Conservation (phyloP, 495 filamentous ascomycete genomes). For the Aspergillus campestris region DNA sequence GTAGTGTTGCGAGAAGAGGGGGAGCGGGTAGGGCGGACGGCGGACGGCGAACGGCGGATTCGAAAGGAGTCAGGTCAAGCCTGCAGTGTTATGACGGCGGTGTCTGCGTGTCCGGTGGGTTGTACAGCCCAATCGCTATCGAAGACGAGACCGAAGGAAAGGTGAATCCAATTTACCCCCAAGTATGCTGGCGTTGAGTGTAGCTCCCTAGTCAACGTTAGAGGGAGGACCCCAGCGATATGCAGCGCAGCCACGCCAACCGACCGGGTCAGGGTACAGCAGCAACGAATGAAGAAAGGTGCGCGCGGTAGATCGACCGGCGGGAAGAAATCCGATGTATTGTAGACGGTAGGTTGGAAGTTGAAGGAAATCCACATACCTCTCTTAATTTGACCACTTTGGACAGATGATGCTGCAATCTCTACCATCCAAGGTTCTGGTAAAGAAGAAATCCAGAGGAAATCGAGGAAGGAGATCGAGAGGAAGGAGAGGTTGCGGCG, state of each 20-base stretch:
- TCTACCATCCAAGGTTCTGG: not conserved
- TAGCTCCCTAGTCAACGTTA: not conserved
- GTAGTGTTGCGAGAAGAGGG: too few relatives aligned
- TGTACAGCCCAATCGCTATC: too few relatives aligned
- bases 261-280: slow-evolving; percentile 4
- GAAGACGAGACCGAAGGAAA: too few relatives aligned
- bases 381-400: not conserved
- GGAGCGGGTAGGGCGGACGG: too few relatives aligned
- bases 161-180: too few relatives aligned
- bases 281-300: slow-evolving; percentile 11
- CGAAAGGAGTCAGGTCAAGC: too few relatives aligned
- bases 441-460: not conserved
- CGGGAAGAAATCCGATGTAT: slow-evolving; percentile 11
- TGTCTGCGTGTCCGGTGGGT: too few relatives aligned
- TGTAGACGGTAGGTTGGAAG: not conserved
- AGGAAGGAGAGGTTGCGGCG: not conserved
- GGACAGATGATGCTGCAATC: too few relatives aligned
- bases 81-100: too few relatives aligned
- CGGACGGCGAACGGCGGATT: too few relatives aligned
- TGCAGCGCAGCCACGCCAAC: not conserved
- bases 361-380: slow-evolving; percentile 2
- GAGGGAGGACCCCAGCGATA: not conserved
- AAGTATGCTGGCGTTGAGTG: too few relatives aligned
- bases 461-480: slow-evolving; percentile 1
- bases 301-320: slow-evolving; percentile 18